Base-by-base conservation (phyloP, 805 yeast species). In the Ogataea ganodermae region DNA sequence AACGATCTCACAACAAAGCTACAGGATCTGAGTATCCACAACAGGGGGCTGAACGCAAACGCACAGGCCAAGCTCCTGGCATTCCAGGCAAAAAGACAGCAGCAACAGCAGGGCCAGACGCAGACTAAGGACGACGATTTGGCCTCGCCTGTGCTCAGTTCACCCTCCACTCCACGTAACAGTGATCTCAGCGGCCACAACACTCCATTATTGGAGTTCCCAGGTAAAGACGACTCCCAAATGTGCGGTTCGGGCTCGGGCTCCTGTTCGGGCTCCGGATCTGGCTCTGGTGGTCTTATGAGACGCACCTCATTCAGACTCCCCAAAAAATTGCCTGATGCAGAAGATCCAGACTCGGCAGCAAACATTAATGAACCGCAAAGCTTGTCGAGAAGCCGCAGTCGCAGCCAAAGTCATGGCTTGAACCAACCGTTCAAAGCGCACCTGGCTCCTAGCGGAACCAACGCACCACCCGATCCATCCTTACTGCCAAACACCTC, bases 31-130 rank as follows among this genome's bases (percentile, higher is more conserved):
- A 56, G 58, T 31, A 53, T 60, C 44, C 63, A 59, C 35, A 58
- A 52, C 28, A 62, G 73, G 27, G 66, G 70, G 12, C 71, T 84
- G 42, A 82, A 78, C 57, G 84, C 94, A 9, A 92, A 87, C 52
- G 78, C 89, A 33, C 97, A 90, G 65, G 97, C 96, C 1, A 74
- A 94, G 53, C 76, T 91, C 30, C 70, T 86, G 64, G 96, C 96
- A 0, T 87, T 91, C 58, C 97, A 90, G 65, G 89, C 88, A 53
- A 82, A 85, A 60, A 78, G 97, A 56, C 83, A 81, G 49, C 68
- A 62, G 43, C 62, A 61, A 45, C 58, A 51, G 35, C 55, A 44
- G 27, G 53, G 47, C 21, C 48, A 42, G 31, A 37, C 35, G 18
- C 42, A 24, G 17, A 13, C 16, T 18, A 26, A 13, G 6, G 50